These are phyloP conservation scores for Trichoderma sp. DNA, from an alignment of 2,329 filamentous ascomycete species.

Conservation along the genomic window DNA sequence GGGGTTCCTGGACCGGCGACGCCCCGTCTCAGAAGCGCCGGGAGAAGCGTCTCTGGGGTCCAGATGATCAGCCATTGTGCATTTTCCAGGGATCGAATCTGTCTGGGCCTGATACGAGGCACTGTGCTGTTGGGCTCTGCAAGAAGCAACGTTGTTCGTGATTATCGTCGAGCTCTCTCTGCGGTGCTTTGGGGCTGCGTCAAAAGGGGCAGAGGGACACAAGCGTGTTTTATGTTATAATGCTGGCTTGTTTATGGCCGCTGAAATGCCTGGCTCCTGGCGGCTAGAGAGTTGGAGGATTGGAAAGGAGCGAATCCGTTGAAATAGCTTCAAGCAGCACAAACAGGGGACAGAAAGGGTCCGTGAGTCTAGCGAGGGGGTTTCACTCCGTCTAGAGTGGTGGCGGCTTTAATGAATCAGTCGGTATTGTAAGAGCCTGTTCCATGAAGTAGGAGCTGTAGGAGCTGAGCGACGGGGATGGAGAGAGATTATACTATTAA, in stretches of 20 bases:
- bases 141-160: not conserved
- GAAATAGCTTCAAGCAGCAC: conserved; percentile 14
- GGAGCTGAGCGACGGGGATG: not conserved
- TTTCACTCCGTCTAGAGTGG: conserved; percentile 17
- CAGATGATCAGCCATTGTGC: conserved; percentile 36
- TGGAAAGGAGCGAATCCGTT: conserved; percentile 22
- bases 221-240: conserved; percentile 20
- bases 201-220: conserved; percentile 16
- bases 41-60: conserved; percentile 32
- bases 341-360: conserved; percentile 22
- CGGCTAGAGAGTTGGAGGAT: conserved; percentile 13
- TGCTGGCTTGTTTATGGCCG: conserved; percentile 7
- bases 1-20: conserved; percentile 40
- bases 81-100: not conserved
- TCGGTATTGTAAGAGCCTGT: not conserved
- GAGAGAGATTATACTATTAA: not conserved
- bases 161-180: not conserved
- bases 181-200: not conserved
- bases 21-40: conserved; percentile 31
- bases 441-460: not conserved
- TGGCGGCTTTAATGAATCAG: conserved; percentile 13
- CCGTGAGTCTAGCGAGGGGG: conserved; percentile 23
- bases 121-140: not conserved
- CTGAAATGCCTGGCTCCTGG: conserved; percentile 4
- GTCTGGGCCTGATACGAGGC: not conserved